phyloP scores from a whole-genome alignment of 2,329 filamentous ascomycete genomes.

The Colletotrichum paranaense region DNA sequence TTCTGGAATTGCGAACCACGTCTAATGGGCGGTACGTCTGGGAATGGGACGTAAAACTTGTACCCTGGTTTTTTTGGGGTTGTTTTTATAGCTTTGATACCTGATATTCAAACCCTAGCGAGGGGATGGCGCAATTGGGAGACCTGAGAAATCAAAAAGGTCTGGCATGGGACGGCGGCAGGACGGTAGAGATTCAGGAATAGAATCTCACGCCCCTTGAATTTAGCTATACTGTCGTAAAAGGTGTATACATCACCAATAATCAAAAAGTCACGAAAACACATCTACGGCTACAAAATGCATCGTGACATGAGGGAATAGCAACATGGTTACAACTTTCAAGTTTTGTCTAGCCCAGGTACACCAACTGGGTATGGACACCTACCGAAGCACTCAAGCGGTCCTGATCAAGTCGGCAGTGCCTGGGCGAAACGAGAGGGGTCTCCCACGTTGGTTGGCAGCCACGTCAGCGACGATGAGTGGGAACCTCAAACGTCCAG shows the following conservation, averaged over 20 bases:
- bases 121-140: constrained; percentile 29
- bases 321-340: neutral
- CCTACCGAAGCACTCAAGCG: too few relatives aligned
- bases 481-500: neutral
- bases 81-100: neutral
- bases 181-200: neutral
- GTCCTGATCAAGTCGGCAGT: neutral
- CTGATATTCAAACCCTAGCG: constrained; percentile 15
- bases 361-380: neutral
- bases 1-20: neutral
- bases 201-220: neutral
- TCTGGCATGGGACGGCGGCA: constrained; percentile 14
- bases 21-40: neutral
- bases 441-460: neutral
- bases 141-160: constrained; percentile 17
- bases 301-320: neutral
- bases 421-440: neutral
- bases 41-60: neutral
- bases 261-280: neutral
- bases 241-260: neutral
- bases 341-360: neutral
- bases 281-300: neutral
- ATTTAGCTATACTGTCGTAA: neutral
- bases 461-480: constrained; percentile 17
- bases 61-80: neutral